Base-by-base conservation (phyloP, 2,329 filamentous ascomycete species). In the Penicillium sp. region DNA sequence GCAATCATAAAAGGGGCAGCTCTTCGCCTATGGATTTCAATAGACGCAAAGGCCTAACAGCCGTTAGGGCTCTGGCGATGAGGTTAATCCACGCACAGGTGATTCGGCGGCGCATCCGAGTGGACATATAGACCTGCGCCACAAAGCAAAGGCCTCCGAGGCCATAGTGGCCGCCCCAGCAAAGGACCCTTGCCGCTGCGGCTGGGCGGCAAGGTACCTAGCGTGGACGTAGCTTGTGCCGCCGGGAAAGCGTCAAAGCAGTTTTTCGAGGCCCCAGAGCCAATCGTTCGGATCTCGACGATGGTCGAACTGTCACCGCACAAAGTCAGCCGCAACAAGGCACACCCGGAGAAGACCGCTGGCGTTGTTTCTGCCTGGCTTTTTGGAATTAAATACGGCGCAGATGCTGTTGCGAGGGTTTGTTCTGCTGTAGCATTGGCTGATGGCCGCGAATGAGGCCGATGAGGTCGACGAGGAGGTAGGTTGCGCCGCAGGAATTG, bases 141-240 rank as follows among this genome's bases (percentile, higher is more conserved):
- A 59, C 56, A 50, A 47, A 46, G 46, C 46, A 30, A 40, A 50
- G 48, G 33, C 40, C 46, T 18, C 21, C 26, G 33, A 35, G 47
- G 52, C 47, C 38, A 24, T 43, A 45, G 28, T 47, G 46, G 35
- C 18, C 46, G 46, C 26, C 53, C 45, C 46, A 49, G 45, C 1
- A 35, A 49, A 28, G 52, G 18, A 47, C 56, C 56, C 47, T 59
- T 55, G 56, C 56, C 56, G 56, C 56, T 59, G 52, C 56, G 56
- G 56, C 56, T 59, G 56, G 56, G 56, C 56, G 56, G 56, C 52
- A 59, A 59, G 42, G 56, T 55, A 58, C 56, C 30, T 58, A 53
- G 55, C 55, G 55, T 52, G 48, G 20, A 40, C 24, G 33, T 43
- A 49, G 52, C 40, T 50, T 52, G 55, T 57, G 50, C 48, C 55